phyloP scores from a whole-genome alignment of 163 green algal genomes.

The Volvox carteri region DNA sequence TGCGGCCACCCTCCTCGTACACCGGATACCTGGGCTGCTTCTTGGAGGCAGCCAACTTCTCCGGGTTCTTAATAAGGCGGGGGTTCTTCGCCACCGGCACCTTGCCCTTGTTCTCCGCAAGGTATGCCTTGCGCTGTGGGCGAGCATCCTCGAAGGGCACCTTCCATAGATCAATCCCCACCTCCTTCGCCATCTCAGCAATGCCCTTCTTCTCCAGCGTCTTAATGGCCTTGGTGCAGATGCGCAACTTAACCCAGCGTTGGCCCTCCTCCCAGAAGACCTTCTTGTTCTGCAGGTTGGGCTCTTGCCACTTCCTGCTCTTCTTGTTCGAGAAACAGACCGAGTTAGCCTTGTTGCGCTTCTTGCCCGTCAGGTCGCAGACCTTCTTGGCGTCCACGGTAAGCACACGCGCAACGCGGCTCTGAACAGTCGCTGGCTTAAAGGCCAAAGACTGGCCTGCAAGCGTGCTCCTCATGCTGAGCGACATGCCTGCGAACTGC shows the following conservation, averaged over 20 bases:
- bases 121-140: slow-evolving; percentile 83
- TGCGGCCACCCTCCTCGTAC: slow-evolving; percentile 75
- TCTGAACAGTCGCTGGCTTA: slow-evolving; percentile 29
- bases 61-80: slow-evolving; percentile 91
- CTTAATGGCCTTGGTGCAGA: slow-evolving; percentile 86
- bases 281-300: slow-evolving; percentile 95
- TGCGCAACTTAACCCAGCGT: slow-evolving; percentile 83
- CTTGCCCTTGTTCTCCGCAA: slow-evolving; percentile 77
- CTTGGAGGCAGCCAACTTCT: slow-evolving; percentile 87
- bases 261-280: slow-evolving; percentile 91
- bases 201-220: slow-evolving; percentile 93
- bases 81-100: slow-evolving; percentile 76
- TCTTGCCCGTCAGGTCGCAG: slow-evolving; percentile 87
- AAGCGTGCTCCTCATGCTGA: slow-evolving; percentile 52
- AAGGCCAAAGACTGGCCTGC: slow-evolving; percentile 49
- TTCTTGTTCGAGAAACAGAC: slow-evolving; percentile 99
- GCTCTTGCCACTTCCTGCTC: slow-evolving; percentile 96
- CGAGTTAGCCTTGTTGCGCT: slow-evolving; percentile 93
- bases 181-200: slow-evolving; percentile 91
- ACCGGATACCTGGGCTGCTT: slow-evolving; percentile 86
- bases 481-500: slow-evolving; percentile 50
- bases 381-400: slow-evolving; percentile 68
- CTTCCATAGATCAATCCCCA: slow-evolving; percentile 95
- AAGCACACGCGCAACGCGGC: slow-evolving; percentile 56
- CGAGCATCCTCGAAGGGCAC: slow-evolving; percentile 92